Percentiles rank a stretch among this genome's conserved stretches.
phyloP scores from a whole-genome alignment of 495 filamentous ascomycete species.

The Apiosordaria backusii region DNA sequence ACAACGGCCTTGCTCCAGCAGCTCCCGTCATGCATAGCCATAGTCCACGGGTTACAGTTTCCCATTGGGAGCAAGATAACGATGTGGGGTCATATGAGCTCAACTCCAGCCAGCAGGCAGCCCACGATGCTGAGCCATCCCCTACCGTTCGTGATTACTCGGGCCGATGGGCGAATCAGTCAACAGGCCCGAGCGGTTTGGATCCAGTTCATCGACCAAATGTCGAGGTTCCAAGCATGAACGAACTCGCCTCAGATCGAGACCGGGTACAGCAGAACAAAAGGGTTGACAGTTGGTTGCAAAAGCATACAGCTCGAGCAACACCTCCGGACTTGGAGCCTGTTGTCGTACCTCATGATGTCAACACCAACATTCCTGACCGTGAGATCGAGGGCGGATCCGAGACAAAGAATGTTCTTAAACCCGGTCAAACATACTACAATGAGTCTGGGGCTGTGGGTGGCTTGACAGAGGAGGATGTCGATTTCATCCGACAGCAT shows the following conservation, averaged over 20 bases:
- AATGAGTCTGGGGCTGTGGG: constrained; percentile 33
- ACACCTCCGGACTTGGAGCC: constrained; percentile 4
- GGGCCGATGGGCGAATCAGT: constrained; percentile 38
- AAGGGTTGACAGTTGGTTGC: constrained; percentile 42
- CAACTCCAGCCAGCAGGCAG: constrained; percentile 24
- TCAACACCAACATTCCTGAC: constrained; percentile 35
- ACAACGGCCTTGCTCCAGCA: constrained; percentile 40
- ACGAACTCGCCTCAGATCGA: constrained; percentile 36
- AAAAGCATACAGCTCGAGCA: constrained; percentile 9
- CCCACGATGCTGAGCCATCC: constrained; percentile 7
- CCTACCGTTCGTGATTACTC: constrained; percentile 32
- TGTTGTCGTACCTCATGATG: constrained; percentile 18
- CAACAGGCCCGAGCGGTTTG: constrained; percentile 41
- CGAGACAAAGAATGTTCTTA: constrained; percentile 27
- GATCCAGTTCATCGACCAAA: constrained; percentile 39
- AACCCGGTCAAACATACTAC: constrained; percentile 46
- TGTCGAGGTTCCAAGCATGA: constrained; percentile 39
- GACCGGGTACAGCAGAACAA: constrained; percentile 38
- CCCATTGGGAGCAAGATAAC: constrained; percentile 44
- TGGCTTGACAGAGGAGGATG: constrained; percentile 39
- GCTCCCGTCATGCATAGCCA: constrained; percentile 37
- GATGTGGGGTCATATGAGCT: constrained; percentile 27
- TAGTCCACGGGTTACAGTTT: constrained; percentile 49
- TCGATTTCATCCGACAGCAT: constrained; percentile 42
- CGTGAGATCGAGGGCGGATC: constrained; percentile 37